A percentile compares a stretch with the other conserved stretches of the same genome.
These are phyloP conservation scores for Botrytis galanthina DNA, from an alignment of 2,329 filamentous ascomycete species.

Conservation along the genomic window DNA sequence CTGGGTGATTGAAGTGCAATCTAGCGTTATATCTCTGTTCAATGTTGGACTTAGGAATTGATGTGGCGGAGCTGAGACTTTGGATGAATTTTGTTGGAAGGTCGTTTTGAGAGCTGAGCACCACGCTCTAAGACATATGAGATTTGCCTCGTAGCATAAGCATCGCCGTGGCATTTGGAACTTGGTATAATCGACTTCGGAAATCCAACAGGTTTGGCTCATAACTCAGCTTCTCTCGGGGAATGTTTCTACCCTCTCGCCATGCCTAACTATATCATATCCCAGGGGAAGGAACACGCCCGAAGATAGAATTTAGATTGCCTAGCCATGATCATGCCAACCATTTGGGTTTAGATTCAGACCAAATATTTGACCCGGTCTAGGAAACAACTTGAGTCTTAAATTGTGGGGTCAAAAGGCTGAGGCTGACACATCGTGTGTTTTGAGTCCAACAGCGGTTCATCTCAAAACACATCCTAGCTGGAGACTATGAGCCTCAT, in stretches of 20 bases:
- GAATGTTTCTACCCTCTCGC: background rate
- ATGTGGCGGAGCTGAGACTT: background rate
- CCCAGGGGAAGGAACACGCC: background rate
- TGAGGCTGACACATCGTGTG: constrained; percentile 1
- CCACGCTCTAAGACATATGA: too few species aligned
- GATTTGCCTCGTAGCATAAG: background rate
- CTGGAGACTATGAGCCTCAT: constrained; percentile 12
- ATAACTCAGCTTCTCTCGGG: too few species aligned
- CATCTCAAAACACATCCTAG: background rate
- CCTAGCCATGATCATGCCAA: background rate
- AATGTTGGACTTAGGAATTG: background rate
- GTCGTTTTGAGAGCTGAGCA: background rate
- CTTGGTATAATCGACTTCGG: background rate
- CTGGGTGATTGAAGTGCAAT: background rate
- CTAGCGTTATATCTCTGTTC: background rate
- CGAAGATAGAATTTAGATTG: background rate
- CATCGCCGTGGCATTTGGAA: background rate
- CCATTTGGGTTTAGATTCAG: background rate
- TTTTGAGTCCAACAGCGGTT: background rate
- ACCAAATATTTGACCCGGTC: background rate
- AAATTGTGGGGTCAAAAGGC: background rate
- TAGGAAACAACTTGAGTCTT: background rate
- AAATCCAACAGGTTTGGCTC: background rate
- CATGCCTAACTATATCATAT: background rate
- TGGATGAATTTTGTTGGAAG: too few species aligned